Evolutionary conservation across 257 asterid genomes (phyloP).

Genomic region (Pogostemon cablin): DNA sequence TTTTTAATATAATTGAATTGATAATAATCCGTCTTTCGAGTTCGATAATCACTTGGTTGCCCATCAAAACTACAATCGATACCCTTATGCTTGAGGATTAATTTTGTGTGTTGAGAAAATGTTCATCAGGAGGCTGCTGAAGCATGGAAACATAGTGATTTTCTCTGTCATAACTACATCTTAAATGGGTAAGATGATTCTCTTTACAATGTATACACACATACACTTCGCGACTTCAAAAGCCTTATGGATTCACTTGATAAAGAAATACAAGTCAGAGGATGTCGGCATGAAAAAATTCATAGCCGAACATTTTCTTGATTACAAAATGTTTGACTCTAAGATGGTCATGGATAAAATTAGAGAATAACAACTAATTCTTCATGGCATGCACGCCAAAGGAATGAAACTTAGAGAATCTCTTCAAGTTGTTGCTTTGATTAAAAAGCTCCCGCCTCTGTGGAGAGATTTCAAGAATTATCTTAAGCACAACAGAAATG

Average conservation of each 20-base stretch:
- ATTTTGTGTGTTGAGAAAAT: background rate
- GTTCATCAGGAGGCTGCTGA: background rate
- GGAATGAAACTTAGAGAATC: background rate
- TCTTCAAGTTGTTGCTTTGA: background rate
- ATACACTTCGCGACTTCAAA: background rate
- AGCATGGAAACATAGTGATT: background rate
- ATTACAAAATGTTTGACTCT: background rate
- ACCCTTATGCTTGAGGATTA: too few relatives aligned
- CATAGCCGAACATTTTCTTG: too few relatives aligned
- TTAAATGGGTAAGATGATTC: background rate
- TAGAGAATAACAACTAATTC: background rate
- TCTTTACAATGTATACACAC: background rate
- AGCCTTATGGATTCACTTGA: background rate
- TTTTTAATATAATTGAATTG: too few relatives aligned
- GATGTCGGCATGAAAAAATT: background rate
- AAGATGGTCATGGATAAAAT: background rate
- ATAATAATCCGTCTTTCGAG: too few relatives aligned
- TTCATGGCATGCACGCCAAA: background rate
- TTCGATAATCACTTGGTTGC: too few relatives aligned
- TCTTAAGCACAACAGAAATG: background rate
- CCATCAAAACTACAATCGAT: too few relatives aligned
- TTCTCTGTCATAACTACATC: background rate
- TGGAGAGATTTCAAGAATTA: background rate
- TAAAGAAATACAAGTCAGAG: background rate
- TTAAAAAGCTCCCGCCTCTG: background rate